These are phyloP conservation scores for Arabis alpina DNA, from an alignment of 345 rosid genomes.

Conservation along the genomic window DNA sequence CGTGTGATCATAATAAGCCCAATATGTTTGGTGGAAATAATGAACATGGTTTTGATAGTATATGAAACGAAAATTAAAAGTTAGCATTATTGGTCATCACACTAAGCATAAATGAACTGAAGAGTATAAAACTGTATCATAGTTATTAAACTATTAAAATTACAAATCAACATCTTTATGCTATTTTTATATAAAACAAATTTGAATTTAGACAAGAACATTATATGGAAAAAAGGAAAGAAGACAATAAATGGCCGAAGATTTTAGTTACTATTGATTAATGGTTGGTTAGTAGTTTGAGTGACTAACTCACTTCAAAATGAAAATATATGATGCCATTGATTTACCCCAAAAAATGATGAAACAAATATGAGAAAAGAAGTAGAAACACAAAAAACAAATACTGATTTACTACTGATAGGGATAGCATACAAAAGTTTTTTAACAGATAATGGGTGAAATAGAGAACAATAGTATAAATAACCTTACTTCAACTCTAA, in stretches of 20 bases:
- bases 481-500: too few relatives aligned
- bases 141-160: too few relatives aligned
- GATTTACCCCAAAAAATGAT: background rate
- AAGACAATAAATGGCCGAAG: background rate
- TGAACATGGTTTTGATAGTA: background rate
- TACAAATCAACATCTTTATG: background rate
- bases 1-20: conserved; percentile 31
- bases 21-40: conserved; percentile 23
- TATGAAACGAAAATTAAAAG: background rate
- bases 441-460: too few relatives aligned
- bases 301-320: background rate
- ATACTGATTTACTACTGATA: too few relatives aligned
- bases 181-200: background rate
- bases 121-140: too few relatives aligned
- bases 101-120: too few relatives aligned
- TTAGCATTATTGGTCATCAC: background rate
- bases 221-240: background rate
- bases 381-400: too few relatives aligned
- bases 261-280: background rate
- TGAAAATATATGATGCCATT: background rate
- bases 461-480: too few relatives aligned
- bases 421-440: too few relatives aligned
- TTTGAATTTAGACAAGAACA: background rate
- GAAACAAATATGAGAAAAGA: too few relatives aligned
- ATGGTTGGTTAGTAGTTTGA: conserved; percentile 2